Evolutionary conservation across 768 basidiomycete species (phyloP), one percentile per base, ranked within the genome.

Genomic region (Podaxis pistillaris): DNA sequence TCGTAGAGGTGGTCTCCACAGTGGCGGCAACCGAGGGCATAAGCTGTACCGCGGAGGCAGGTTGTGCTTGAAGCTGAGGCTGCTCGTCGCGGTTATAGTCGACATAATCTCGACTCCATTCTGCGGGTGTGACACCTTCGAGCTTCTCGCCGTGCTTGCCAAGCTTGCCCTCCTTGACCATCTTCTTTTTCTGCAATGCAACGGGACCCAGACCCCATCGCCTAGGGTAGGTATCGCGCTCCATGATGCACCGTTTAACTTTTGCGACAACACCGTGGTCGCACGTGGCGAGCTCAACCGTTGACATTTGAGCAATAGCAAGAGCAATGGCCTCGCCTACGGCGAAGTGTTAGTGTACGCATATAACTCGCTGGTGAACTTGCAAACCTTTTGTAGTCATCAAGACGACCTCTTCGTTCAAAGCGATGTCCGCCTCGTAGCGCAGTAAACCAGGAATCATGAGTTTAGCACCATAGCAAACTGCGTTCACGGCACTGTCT

Each of bases 241-340:
- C 97, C 97, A 99, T 99, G 72, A 99, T 98, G 72, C 96, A 98
- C 56, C 97, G 83, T 79, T 99, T 99, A 71, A 99, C 94, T 79
- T 98, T 98, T 38, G 97, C 97, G 47, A 98, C 96, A 62, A 99
- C 94, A 52, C 97, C 97, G 71, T 99, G 96, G 73, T 98, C 96
- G 74, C 96, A 98, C 2, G 96, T 96, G 8, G 94, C 91, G 55
- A 99, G 87, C 74, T 99, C 97, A 63, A 96, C 96, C 11, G 97
- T 98, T 17, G 96, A 93, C 97, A 99, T 99, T 72, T 96, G 94
- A 19, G 96, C 93, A 66, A 96, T 88, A 62, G 91, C 96, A 46
- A 97, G 84, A 22, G 95, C 95, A 70, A 96, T 96, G 36, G 93
- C 96, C 75, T 97, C 95, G 65, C 91, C 90, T 90, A 41, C 7